These are phyloP conservation scores for Talaromyces adpressus DNA, from an alignment of 495 filamentous ascomycete genomes.

Conservation along the genomic window DNA sequence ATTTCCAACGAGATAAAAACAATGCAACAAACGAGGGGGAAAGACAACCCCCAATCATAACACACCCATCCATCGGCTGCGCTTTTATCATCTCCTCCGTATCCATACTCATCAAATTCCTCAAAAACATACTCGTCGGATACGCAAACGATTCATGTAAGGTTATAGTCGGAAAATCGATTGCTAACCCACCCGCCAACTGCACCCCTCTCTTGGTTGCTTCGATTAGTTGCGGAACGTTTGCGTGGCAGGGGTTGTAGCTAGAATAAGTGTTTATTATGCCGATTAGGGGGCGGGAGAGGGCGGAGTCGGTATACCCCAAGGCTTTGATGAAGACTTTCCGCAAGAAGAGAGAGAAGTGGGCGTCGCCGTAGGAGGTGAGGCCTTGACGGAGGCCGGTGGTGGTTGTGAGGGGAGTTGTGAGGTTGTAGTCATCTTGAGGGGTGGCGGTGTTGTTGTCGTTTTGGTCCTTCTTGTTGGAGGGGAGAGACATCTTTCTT, in stretches of 20 bases:
- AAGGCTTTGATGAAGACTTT: conserved; percentile 67
- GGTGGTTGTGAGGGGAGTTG: conserved; percentile 35
- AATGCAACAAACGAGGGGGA: neutral
- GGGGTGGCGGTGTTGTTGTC: neutral
- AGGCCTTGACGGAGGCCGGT: conserved; percentile 52
- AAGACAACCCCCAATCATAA: conserved; percentile 54
- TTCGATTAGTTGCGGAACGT: conserved; percentile 60
- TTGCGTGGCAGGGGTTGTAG: conserved; percentile 65
- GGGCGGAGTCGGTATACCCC: conserved; percentile 59
- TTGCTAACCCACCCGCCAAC: conserved; percentile 50
- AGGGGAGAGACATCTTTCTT: neutral
- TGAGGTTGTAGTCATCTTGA: conserved; percentile 47
- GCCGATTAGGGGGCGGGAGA: conserved; percentile 57
- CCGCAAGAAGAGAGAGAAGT: conserved; percentile 63
- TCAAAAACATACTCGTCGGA: conserved; percentile 62
- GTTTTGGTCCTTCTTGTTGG: too few species aligned
- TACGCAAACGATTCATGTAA: conserved; percentile 55
- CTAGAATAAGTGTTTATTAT: conserved; percentile 60
- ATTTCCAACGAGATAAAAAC: neutral
- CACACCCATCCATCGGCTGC: conserved; percentile 56
- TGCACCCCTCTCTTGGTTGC: conserved; percentile 57
- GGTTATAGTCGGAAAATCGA: conserved; percentile 63
- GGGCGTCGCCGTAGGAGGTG: conserved; percentile 60
- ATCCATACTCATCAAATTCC: conserved; percentile 68
- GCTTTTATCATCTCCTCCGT: conserved; percentile 65